phyloP scores from a whole-genome alignment of 805 yeast genomes.

The Metschnikowia cerradonensis region DNA sequence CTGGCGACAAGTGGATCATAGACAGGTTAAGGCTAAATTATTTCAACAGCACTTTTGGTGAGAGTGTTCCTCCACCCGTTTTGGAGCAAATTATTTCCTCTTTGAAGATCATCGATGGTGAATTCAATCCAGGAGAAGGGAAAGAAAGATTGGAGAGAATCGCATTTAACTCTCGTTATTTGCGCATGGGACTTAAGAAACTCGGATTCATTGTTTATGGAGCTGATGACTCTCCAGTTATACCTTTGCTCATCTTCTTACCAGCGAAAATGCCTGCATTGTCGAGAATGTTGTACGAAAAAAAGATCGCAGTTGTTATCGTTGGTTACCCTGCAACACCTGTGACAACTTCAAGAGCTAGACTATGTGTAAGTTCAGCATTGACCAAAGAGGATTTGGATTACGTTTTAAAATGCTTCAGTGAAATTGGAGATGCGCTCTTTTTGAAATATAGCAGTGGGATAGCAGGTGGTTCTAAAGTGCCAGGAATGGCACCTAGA shows the following conservation, averaged over 20 bases:
- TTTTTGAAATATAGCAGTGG: slow-evolving; percentile 77
- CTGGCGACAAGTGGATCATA: slow-evolving; percentile 66
- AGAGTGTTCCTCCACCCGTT: slow-evolving; percentile 87
- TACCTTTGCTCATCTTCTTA: slow-evolving; percentile 79
- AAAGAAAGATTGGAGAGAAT: slow-evolving; percentile 84
- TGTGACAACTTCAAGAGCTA: slow-evolving; percentile 78
- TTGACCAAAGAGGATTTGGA: slow-evolving; percentile 94
- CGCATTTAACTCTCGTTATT: slow-evolving; percentile 92
- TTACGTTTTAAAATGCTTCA: slow-evolving; percentile 61
- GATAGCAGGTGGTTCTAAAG: slow-evolving; percentile 64
- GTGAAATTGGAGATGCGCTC: slow-evolving; percentile 73
- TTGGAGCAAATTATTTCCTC: slow-evolving; percentile 83
- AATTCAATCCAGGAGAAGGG: slow-evolving; percentile 89
- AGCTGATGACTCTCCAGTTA: slow-evolving; percentile 93
- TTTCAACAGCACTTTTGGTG: slow-evolving; percentile 73
- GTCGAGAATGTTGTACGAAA: slow-evolving; percentile 72
- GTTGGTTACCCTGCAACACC: slow-evolving; percentile 99
- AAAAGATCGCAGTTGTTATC: slow-evolving; percentile 88
- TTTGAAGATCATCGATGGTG: slow-evolving; percentile 73
- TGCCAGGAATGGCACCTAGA: slow-evolving; percentile 57
- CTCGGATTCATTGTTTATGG: slow-evolving; percentile 94
- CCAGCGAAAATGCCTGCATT: slow-evolving; percentile 95
- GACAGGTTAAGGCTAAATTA: slow-evolving; percentile 72
- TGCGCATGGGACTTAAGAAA: slow-evolving; percentile 84
- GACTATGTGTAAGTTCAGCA: slow-evolving; percentile 90